Percentiles rank a stretch among this genome's conserved stretches.
phyloP scores from a whole-genome alignment of 805 yeast genomes.

The Cyberlindnera meyerae region DNA sequence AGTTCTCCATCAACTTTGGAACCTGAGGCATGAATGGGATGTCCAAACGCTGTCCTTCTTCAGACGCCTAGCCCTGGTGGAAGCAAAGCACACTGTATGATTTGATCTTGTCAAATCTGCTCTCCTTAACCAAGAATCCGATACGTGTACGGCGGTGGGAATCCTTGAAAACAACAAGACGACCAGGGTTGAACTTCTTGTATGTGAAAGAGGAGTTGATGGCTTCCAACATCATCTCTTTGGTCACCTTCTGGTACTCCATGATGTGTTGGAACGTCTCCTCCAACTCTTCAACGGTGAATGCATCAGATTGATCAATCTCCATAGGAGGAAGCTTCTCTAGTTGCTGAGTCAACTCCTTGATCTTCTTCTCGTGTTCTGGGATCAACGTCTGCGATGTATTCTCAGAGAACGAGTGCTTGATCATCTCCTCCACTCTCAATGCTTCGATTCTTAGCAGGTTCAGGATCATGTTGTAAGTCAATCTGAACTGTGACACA shows the following conservation, averaged over 20 bases:
- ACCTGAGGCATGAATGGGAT: constrained; percentile 32
- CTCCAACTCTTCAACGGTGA: constrained; percentile 39
- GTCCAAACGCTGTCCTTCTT: constrained; percentile 28
- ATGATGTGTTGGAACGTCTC: constrained; percentile 40
- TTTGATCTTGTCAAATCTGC: constrained; percentile 8
- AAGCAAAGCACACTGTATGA: constrained; percentile 39
- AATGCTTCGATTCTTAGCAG: constrained; percentile 88
- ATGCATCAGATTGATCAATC: constrained; percentile 28
- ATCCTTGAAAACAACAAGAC: constrained; percentile 56
- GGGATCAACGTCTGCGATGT: constrained; percentile 80
- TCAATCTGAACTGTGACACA: constrained; percentile 86
- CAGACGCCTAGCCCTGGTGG: constrained; percentile 33
- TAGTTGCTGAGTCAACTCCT: constrained; percentile 47
- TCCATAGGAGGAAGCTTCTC: constrained; percentile 31
- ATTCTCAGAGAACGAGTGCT: constrained; percentile 91
- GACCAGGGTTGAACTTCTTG: constrained; percentile 46
- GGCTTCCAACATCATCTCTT: constrained; percentile 43
- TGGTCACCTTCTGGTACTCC: constrained; percentile 41
- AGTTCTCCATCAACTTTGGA: constrained; percentile 21
- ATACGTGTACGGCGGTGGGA: constrained; percentile 33
- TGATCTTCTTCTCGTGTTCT: constrained; percentile 69
- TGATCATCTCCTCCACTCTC: constrained; percentile 97
- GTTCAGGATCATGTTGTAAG: constrained; percentile 93
- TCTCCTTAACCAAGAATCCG: constrained; percentile 51
- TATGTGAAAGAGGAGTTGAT: constrained; percentile 44